Evolutionary conservation across 2,329 filamentous ascomycete genomes (phyloP).

Genomic region (Alternaria infectoria): DNA sequence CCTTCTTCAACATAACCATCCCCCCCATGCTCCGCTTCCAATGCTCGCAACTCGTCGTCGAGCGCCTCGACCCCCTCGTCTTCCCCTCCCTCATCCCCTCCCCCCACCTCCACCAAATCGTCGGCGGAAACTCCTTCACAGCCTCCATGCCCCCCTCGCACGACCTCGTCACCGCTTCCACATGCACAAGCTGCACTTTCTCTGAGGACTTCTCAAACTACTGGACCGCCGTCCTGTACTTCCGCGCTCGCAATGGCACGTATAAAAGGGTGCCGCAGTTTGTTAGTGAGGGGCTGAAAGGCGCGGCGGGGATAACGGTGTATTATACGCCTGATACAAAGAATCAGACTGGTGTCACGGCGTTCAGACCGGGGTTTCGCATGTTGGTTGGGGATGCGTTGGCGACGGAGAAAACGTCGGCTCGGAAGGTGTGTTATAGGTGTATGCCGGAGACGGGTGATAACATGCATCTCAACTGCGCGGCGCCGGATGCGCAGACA

Average conservation of each 20-base stretch:
- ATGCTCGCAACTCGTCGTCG: slow-evolving; percentile 34
- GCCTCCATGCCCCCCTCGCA: slow-evolving; percentile 44
- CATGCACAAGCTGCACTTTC: slow-evolving; percentile 47
- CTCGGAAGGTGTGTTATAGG: slow-evolving; percentile 32
- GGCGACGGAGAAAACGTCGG: slow-evolving; percentile 15
- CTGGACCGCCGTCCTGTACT: slow-evolving; percentile 39
- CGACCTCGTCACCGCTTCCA: slow-evolving; percentile 33
- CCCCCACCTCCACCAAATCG: slow-evolving; percentile 32
- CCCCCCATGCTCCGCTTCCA: slow-evolving; percentile 28
- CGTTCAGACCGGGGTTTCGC: slow-evolving; percentile 67
- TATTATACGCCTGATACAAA: slow-evolving; percentile 32
- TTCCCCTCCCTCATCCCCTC: slow-evolving; percentile 27
- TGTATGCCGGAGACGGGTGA: slow-evolving; percentile 33
- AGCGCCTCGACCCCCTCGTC: slow-evolving; percentile 34
- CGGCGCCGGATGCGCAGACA: slow-evolving; percentile 20
- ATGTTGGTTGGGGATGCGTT: slow-evolving; percentile 53
- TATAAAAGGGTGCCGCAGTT: slow-evolving; percentile 36
- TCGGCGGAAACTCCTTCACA: slow-evolving; percentile 33
- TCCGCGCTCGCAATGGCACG: slow-evolving; percentile 35
- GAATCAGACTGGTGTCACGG: slow-evolving; percentile 52
- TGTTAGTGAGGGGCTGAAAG: slow-evolving; percentile 20
- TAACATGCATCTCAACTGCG: slow-evolving; percentile 12
- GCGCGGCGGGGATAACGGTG: slow-evolving; percentile 34
- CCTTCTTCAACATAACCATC: background rate
- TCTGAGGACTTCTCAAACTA: slow-evolving; percentile 40